Evolutionary conservation across 2,329 filamentous ascomycete genomes (phyloP), one percentile per base, ranked within the genome.

Genomic region (Periglandula ipomoeae): DNA sequence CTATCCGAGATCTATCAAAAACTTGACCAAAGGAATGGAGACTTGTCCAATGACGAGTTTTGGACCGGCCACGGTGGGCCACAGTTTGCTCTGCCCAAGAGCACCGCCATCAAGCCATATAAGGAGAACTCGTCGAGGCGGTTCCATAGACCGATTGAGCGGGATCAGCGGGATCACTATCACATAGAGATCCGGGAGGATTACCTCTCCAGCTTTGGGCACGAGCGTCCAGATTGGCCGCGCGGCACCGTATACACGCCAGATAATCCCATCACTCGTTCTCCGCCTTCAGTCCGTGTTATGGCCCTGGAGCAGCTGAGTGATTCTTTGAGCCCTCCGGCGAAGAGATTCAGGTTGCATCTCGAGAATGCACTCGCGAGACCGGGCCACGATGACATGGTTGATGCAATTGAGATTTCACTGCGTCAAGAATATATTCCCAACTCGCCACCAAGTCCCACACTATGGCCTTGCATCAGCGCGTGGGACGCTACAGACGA

Each of bases 21-120:
- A n/a, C 35, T 53, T n/a, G 5, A 9, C 22, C 38, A 38, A 1
- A 45, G 42, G 24, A 26, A 42, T 19, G 37, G 46, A 20, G 19
- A 27, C 23, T 3, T 41, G 20, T 40, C 46, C 17, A 35, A 19
- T 10, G 17, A 13, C n/a, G n/a, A n/a, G 2, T 54, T 50, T 45
- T 54, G 51, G 49, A 51, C 50, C 3, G 50, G 40, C 3, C 39
- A 42, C 6, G 53, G 53, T 34, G 53, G 53, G 11, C 53, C 51
- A 17, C 51, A 52, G 23, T 53, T 53, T 23, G 50, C 46, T 3
- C 32, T 53, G 47, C 48, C 50, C 50, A 57, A 55, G 40, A 55
- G 46, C 3, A 57, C 41, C 10, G 38, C 47, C 13, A 45, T 52
- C 15, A 52, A 50, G 10, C 56, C 41, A 3, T 39, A 26, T 26